Base-by-base conservation (phyloP, 495 filamentous ascomycete genomes). In the Aspergillus cristatus region DNA sequence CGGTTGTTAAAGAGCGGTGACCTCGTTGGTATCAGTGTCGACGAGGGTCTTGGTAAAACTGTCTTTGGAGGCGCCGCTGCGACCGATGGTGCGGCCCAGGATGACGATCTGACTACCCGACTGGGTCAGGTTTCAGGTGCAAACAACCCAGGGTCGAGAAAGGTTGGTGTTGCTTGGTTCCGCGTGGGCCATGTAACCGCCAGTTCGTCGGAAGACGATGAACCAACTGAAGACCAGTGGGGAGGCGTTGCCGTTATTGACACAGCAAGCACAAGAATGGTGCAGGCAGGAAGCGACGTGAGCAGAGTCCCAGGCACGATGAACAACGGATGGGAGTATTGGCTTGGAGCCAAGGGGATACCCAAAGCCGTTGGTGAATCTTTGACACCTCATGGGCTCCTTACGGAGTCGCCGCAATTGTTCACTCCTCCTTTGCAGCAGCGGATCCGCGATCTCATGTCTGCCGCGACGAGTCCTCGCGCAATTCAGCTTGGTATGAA, bases 401-500 rank as follows among this genome's bases (percentile, higher is more conserved):
- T 69, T 13, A 60, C 72, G 4, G 64, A 70, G 12, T 42, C 62
- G 7, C 64, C 62, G 7, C 63, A 63, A 26, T 46, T 71, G 1
- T 80, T 75, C 46, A 64, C 80, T 14, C 74, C 86, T 2, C 67
- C 80, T 1, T 56, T 90, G 28, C 81, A 86, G 43, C 71, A 85
- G 33, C 76, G 82, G 18, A 68, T 97, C 5, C 73, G 89, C 14
- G 89, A 97, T 45, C 67, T 98, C 11, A 79, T 95, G 41, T 76
- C 86, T 26, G 88, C 86, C 18, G 84, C 91, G 1, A 94, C 86
- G 1, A 94, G 84, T 48, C 81, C 87, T 33, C 75, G 86, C 22
- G 91, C 91, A 7, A 74, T 94, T 31, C 79, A 89, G 51, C 67
- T 98, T 2, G 78, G 81, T 17, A 75, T 97, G 64, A 86, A 88